Conservation (phyloP, 2,329 filamentous ascomycete genomes). For the Xylariales sp. region DNA sequence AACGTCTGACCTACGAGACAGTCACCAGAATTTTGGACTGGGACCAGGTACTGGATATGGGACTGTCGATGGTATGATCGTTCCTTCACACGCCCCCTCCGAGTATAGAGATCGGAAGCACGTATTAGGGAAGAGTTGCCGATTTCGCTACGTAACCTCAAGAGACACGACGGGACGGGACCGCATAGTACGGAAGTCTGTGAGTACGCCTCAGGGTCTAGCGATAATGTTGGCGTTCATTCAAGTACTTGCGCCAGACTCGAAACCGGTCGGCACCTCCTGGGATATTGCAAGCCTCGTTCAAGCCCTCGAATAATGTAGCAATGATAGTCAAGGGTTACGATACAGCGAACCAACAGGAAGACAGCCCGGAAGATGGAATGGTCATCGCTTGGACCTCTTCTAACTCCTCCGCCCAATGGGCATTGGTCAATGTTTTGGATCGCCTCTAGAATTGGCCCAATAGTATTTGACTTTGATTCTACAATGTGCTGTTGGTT, state of each 20-base stretch:
- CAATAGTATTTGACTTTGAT: slow-evolving; percentile 27
- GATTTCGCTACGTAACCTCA: neutral
- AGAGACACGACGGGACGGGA: neutral
- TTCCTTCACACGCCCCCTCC: no score
- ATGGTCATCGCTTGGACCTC: slow-evolving; percentile 35
- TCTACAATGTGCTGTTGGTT: slow-evolving; percentile 26
- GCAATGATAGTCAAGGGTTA: slow-evolving; percentile 22
- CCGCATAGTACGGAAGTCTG: neutral
- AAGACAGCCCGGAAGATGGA: slow-evolving; percentile 34
- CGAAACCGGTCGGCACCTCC: slow-evolving; percentile 2
- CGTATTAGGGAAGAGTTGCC: neutral
- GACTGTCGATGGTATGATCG: no score
- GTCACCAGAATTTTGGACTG: no score
- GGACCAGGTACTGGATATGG: no score
- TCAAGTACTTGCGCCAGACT: no score
- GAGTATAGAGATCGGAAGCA: no score
- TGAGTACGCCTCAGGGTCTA: neutral
- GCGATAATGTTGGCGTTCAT: no score
- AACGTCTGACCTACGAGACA: no score
- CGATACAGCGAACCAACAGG: slow-evolving; percentile 38
- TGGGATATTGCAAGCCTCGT: slow-evolving; percentile 6
- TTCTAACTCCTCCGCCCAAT: slow-evolving; percentile 37
- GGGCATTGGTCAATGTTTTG: slow-evolving; percentile 21
- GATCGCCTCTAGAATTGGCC: slow-evolving; percentile 30
- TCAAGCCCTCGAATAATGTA: slow-evolving; percentile 6